Conservation (phyloP, 495 filamentous ascomycete genomes). For the Cetradonia linearis region DNA sequence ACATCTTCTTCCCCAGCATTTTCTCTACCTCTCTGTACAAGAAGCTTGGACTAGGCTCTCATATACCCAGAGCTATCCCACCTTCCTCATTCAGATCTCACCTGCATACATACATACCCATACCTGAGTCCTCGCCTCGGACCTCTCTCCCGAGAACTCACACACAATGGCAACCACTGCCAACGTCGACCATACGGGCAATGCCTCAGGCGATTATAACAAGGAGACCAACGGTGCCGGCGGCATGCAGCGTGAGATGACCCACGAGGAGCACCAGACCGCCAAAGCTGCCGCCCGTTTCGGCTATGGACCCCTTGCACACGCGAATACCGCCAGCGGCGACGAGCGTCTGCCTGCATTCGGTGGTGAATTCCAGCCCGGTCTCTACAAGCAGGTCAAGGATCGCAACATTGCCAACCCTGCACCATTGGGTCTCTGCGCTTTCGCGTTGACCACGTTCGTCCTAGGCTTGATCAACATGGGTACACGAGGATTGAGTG, state of each 20-base stretch:
- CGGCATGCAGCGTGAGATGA: constrained; percentile 28
- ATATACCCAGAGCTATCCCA: background rate
- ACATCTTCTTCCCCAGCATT: background rate
- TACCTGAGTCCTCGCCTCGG: background rate
- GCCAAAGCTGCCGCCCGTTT: constrained; percentile 41
- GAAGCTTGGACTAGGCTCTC: background rate
- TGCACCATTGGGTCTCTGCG: constrained; percentile 72
- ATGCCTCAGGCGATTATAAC: constrained; percentile 7
- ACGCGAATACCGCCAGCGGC: constrained; percentile 53
- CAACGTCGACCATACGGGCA: constrained; percentile 22
- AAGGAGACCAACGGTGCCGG: constrained; percentile 16
- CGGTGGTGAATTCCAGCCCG: constrained; percentile 93
- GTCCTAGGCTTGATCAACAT: constrained; percentile 82
- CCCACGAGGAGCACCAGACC: constrained; percentile 38
- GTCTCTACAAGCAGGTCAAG: constrained; percentile 69
- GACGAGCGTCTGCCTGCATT: constrained; percentile 66
- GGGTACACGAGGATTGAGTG: constrained; percentile 45
- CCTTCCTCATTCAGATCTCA: constrained; percentile 2
- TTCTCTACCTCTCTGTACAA: background rate
- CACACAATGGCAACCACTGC: constrained; percentile 14
- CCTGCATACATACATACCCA: background rate
- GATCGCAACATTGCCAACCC: constrained; percentile 79
- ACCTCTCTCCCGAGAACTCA: background rate
- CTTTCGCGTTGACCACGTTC: constrained; percentile 95
- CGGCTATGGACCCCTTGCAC: constrained; percentile 56